These are phyloP conservation scores for Dimargaris verticillata DNA, from an alignment of 192 early-diverging fungal genomes.

Conservation along the genomic window DNA sequence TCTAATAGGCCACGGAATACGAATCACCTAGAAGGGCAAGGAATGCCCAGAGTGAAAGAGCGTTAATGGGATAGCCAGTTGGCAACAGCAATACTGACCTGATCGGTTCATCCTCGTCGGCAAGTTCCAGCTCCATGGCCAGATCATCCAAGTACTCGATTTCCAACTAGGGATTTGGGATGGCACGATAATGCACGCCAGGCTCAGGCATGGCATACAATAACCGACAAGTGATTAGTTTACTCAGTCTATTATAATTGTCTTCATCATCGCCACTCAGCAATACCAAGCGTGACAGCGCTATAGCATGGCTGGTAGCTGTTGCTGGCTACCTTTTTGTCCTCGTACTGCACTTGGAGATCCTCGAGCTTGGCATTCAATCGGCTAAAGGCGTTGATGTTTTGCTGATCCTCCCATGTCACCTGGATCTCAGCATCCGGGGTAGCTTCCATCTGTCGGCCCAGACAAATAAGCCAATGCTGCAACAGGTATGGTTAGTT, in stretches of 20 bases:
- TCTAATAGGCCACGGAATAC: not conserved
- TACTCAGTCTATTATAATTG: too few species aligned
- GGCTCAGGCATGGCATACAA: too few species aligned
- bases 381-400: slow-evolving; percentile 88
- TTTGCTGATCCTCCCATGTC: slow-evolving; percentile 92
- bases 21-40: not conserved
- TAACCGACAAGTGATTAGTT: too few species aligned
- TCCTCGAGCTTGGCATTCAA: slow-evolving; percentile 59
- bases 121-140: slow-evolving; percentile 75
- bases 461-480: too few species aligned
- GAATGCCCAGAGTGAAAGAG: not conserved
- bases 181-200: not conserved
- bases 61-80: not conserved
- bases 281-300: too few species aligned
- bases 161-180: slow-evolving; percentile 41
- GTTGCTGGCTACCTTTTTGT: slow-evolving; percentile 44
- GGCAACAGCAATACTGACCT: slow-evolving; percentile 22
- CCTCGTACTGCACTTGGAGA: slow-evolving; percentile 60
- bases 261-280: too few species aligned
- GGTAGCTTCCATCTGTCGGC: slow-evolving; percentile 13
- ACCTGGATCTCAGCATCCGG: slow-evolving; percentile 83
- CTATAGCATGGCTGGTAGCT: too few species aligned
- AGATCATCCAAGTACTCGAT: slow-evolving; percentile 92
- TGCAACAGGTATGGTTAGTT: too few species aligned
- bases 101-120: slow-evolving; percentile 77